phyloP scores from a whole-genome alignment of 1,284 basidiomycete species.

The Boletus sp. region DNA sequence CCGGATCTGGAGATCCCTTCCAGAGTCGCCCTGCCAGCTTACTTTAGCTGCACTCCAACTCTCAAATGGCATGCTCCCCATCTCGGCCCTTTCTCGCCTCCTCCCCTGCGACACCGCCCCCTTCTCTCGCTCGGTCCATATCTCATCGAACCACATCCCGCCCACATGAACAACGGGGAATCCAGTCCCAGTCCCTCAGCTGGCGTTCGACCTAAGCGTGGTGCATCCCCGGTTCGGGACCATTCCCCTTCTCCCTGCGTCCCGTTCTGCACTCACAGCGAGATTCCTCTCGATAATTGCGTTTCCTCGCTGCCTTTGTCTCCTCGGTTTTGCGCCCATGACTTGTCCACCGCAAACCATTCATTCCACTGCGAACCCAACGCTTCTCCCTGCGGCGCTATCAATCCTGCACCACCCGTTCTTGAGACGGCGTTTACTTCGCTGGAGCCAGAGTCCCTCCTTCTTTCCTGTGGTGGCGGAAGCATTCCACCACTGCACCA shows the following conservation, averaged over 20 bases:
- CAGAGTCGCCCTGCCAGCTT: neutral
- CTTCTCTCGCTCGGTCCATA: neutral
- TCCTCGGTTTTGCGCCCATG: neutral
- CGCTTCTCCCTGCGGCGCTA: neutral
- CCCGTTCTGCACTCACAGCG: neutral
- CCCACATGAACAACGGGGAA: constrained; percentile 1
- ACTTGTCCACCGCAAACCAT: neutral
- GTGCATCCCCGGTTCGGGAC: neutral
- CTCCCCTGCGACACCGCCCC: constrained; percentile 4
- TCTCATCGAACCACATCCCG: neutral
- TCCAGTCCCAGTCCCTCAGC: neutral
- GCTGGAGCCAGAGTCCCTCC: constrained; percentile 23
- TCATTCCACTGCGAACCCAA: neutral
- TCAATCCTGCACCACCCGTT: neutral
- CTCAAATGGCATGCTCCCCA: constrained; percentile 8
- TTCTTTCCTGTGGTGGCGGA: constrained; percentile 20
- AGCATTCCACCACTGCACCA: constrained; percentile 3
- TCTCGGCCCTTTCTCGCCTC: constrained; percentile 2
- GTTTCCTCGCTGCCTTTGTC: neutral
- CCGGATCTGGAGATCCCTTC: constrained; percentile 18
- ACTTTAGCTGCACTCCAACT: constrained; percentile 25
- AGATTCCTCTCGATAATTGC: neutral
- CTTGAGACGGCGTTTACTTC: neutral
- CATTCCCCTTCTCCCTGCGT: neutral
- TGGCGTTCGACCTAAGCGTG: neutral